Base-by-base conservation (phyloP, 805 yeast species). In the Lachancea lanzarotensis region DNA sequence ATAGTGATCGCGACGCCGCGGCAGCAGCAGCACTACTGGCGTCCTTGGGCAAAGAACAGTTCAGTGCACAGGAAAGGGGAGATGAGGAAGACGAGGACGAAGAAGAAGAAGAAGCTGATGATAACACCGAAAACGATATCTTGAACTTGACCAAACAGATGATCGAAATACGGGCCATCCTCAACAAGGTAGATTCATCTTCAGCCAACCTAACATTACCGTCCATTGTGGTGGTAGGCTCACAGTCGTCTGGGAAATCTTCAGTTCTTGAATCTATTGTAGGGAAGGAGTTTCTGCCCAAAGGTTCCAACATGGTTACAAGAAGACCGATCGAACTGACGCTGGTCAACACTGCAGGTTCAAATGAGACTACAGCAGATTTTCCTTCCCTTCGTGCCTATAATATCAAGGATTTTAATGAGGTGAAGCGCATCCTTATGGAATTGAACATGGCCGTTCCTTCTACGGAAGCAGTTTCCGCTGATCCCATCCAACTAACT, bases 231-330 rank as follows among this genome's bases (percentile, higher is more conserved):
- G 98, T 93, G 2, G 79, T 93, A 50, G 99, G 99, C 0, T 91
- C 98, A 1, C 99, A 93, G 69, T 85, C 95, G 7, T 86, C 96
- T 35, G 99, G 99, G 37, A 93, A 93, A 64, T 88, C 97, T 0
- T 91, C 98, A 1, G 98, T 93, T 1, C 73, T 93, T 39, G 98
- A 93, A 63, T 79, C 96, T 6, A 85, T 93, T 46, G 99, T 93
- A 4, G 99, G 99, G n/a, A 95, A 86, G 55, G 97, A 93, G 62
- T 93, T 93, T 54, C 69, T 93, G 46, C 99, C 99, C 30, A 93
- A 93, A 65, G 99, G 99, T 27, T 79, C 87, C 35, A 93, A 95
- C 61, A 95, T 93, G 98, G 98, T 95, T 29, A 93, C 99, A 0
- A 78, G 98, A 63, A 76, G 98, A 55, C 99, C 99, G 1, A 91